These are phyloP conservation scores for Plicaturopsis crispa DNA, from an alignment of 768 basidiomycete species.

Conservation along the genomic window DNA sequence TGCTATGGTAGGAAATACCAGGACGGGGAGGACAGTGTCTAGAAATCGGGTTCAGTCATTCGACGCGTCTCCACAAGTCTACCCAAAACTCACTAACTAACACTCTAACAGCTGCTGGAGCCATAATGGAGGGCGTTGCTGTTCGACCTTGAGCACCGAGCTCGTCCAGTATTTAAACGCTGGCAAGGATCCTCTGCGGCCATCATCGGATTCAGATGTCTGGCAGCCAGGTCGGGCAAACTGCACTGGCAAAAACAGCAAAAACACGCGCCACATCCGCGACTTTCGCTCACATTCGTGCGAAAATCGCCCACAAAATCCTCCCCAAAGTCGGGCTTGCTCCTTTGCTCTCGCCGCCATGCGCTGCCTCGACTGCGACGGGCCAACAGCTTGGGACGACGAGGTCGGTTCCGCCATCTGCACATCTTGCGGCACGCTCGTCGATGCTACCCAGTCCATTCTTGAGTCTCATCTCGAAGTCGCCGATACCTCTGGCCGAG, in stretches of 20 bases:
- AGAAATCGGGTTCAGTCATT: no score
- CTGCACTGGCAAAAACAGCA: no score
- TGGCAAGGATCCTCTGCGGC: no score
- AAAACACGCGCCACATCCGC: no score
- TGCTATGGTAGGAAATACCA: neutral
- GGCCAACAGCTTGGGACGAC: conserved; percentile 45
- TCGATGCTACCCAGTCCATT: conserved; percentile 52
- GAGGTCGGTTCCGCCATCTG: conserved; percentile 57
- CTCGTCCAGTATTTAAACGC: no score
- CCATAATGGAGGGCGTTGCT: no score
- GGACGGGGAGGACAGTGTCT: neutral
- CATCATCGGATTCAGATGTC: no score
- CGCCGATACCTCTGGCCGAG: conserved; percentile 22
- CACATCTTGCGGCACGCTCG: conserved; percentile 63
- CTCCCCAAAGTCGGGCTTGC: neutral
- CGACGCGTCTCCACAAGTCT: no score
- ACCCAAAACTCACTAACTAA: no score
- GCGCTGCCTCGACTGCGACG: conserved; percentile 49
- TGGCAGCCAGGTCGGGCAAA: no score
- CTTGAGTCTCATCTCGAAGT: conserved; percentile 41
- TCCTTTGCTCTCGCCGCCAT: conserved; percentile 10
- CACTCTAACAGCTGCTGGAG: no score
- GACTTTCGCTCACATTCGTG: conserved; percentile 2
- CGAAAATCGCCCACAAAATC: conserved; percentile 7
- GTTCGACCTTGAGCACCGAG: no score